Evolutionary conservation across 78 protist genomes (phyloP).

Genomic region (Paulinella micropora): DNA sequence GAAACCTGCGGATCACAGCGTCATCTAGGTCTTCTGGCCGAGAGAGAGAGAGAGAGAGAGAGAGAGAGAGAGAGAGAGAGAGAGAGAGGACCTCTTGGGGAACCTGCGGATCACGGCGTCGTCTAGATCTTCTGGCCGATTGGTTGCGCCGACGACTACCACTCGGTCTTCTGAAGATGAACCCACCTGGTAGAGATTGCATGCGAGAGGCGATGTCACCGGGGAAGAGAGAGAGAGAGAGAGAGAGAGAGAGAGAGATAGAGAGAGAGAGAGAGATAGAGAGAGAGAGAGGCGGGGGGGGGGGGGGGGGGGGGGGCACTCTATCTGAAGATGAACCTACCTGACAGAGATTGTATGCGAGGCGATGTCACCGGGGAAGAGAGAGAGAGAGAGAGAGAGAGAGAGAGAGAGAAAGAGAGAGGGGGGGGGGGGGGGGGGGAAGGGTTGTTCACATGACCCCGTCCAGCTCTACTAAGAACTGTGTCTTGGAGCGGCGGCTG

Average conservation of each 20-base stretch:
- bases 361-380: neutral
- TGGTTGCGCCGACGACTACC: conserved; percentile 99
- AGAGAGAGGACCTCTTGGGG: conserved; percentile 56
- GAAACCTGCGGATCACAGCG: neutral
- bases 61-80: conserved; percentile 56
- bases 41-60: no score
- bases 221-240: no score
- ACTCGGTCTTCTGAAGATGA: no score
- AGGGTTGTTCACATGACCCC: no score
- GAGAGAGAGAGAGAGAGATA: no score
- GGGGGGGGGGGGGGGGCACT: no score
- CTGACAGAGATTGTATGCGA: no score
- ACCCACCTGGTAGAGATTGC: neutral
- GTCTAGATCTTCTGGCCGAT: conserved; percentile 96
- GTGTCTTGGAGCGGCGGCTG: conserved; percentile 66
- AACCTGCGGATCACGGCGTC: conserved; percentile 82
- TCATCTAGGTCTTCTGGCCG: neutral
- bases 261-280: no score
- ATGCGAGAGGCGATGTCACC: neutral
- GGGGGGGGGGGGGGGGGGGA: conserved; percentile 9
- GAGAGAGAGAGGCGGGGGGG: no score
- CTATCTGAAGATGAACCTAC: no score
- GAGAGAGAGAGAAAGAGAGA: neutral
- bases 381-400: neutral
- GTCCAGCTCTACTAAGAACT: conserved; percentile 71